These are phyloP conservation scores for Trichoderma orchidacearum DNA, from an alignment of 495 filamentous ascomycete genomes.

Conservation along the genomic window DNA sequence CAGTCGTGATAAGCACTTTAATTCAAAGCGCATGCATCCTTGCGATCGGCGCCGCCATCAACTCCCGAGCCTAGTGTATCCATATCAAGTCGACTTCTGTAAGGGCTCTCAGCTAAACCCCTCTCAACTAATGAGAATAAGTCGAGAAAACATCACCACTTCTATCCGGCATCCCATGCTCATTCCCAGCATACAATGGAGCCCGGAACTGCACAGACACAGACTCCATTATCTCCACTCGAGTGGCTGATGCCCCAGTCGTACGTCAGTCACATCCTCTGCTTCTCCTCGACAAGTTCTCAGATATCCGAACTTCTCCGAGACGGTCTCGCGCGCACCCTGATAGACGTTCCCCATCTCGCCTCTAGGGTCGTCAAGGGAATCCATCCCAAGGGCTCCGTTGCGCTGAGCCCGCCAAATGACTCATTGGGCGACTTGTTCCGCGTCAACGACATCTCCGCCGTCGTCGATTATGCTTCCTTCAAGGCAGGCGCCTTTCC, in stretches of 20 bases:
- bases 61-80: no score
- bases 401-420: constrained; percentile 6
- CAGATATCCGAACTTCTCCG: constrained; percentile 5
- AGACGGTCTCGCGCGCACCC: constrained; percentile 5
- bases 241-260: constrained; percentile 14
- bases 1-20: no score
- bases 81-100: no score
- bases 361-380: constrained; percentile 9
- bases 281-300: constrained; percentile 11
- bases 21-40: no score
- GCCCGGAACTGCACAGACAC: no score
- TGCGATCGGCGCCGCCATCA: no score
- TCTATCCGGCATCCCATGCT: no score
- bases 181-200: no score
- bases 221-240: constrained; percentile 3
- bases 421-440: constrained; percentile 11
- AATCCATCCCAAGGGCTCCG: constrained; percentile 4
- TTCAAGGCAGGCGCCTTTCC: constrained; percentile 10
- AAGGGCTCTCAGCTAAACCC: no score
- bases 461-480: constrained; percentile 7
- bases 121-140: no score
- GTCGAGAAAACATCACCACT: no score
- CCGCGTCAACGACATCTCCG: constrained; percentile 7
- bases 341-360: constrained; percentile 13
- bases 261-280: constrained; percentile 14